Evolutionary conservation across 345 rosid species (phyloP), one percentile per base, ranked within the genome.

Genomic region (Lumnitzera littorea): DNA sequence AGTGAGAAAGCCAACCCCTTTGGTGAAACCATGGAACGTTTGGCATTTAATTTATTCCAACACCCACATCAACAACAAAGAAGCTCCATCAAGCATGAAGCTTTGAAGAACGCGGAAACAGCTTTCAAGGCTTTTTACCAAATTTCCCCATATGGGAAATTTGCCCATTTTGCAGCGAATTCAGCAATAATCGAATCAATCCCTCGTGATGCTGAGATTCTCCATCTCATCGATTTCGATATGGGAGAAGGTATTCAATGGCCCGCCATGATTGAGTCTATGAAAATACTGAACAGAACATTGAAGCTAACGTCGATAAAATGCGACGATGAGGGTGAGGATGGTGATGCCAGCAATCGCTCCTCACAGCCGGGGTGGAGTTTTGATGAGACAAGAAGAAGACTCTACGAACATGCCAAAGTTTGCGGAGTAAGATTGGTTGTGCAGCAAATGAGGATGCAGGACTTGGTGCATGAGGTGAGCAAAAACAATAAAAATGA

Each of bases 161-260:
- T 80, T 24, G 81, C 87, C 49, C 91, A 85, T 53, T 76, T 76
- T 15, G 66, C 74, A 2, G 87, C 87, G 0, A 82, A 82, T 61
- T 70, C 79, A 0, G 73, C 84, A 15, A 73, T 82, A 61, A 56
- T 76, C 2, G 77, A 67, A 64, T 56, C 82, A 31, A 62, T 70
- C 24, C 82, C 84, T 0, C 46, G 53, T 3, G 77, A 68, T 24
- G 74, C 64, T 13, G 76, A 65, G 67, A 63, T 57, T 5, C 27
- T 78, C 15, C 84, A 64, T 56, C 23, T 85, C 36, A 72, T 85
- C 16, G 91, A 85, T 53, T 85, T 74, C 12, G 81, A 78, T 41
- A 55, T 82, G 8, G 73, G 82, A 6, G 79, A 76, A 48, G 84
- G 85, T 2, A 23, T 80, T 55, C 87, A 82, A n/a, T 80, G 85